Conservation (phyloP, 495 filamentous ascomycete genomes). For the Neurospora sp. region DNA sequence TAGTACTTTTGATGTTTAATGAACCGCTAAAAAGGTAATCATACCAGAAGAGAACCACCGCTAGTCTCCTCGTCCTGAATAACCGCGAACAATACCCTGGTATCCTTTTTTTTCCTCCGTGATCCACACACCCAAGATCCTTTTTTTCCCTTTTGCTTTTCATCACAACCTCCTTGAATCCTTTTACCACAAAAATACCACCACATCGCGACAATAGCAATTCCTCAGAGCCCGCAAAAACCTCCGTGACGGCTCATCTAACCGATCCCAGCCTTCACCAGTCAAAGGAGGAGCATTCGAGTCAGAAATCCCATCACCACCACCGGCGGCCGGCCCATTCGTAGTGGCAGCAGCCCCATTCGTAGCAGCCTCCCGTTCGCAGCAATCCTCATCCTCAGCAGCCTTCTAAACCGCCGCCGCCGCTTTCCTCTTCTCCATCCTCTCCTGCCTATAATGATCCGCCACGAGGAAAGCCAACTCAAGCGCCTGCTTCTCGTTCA, state of each 20-base stretch:
- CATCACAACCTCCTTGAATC: background rate
- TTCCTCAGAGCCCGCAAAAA: background rate
- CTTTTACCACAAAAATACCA: background rate
- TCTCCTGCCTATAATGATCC: constrained; percentile 51
- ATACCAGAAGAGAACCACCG: background rate
- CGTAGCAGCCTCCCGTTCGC: background rate
- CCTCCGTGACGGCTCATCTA: background rate
- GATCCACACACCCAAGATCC: no score
- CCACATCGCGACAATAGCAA: background rate
- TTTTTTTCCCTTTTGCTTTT: background rate
- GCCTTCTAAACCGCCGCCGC: background rate
- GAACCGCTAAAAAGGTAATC: background rate
- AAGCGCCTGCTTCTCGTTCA: constrained; percentile 96
- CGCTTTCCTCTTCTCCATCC: constrained; percentile 8
- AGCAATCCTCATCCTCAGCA: background rate
- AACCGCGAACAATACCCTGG: background rate
- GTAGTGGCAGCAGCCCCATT: no score
- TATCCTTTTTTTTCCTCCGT: no score
- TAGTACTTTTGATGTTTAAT: background rate
- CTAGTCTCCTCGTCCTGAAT: background rate
- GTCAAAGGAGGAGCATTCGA: background rate
- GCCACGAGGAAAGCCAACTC: constrained; percentile 92
- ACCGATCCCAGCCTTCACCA: background rate
- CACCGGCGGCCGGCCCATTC: no score
- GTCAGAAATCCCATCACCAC: no score